phyloP scores from a whole-genome alignment of 176 grass and related monocot genomes.

The Dendrocalamus sinicus region DNA sequence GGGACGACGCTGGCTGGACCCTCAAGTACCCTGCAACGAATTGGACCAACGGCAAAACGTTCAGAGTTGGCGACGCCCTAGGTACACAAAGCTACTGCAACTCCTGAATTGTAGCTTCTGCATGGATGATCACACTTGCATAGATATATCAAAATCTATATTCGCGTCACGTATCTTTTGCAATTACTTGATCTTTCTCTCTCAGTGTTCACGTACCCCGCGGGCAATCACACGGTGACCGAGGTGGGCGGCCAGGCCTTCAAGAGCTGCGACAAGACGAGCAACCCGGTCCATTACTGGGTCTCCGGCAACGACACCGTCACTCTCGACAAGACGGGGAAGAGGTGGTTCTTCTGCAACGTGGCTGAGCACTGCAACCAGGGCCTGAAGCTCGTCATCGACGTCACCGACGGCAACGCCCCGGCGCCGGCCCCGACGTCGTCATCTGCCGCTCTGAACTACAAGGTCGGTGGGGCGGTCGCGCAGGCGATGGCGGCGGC shows the following conservation, averaged over 20 bases:
- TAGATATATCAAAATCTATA: no score
- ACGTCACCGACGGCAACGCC: no score
- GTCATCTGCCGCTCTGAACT: no score
- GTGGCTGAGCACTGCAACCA: neutral
- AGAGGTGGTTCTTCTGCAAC: conserved; percentile 45
- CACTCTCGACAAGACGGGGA: neutral
- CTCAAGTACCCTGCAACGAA: neutral
- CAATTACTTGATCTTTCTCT: no score
- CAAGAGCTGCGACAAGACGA: conserved; percentile 1
- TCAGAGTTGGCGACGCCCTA: neutral
- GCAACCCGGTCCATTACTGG: conserved; percentile 11
- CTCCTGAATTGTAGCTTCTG: no score
- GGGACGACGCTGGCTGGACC: neutral
- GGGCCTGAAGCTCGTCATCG: conserved; percentile 34
- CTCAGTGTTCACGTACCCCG: conserved; percentile 32
- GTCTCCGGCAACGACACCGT: conserved; percentile 28
- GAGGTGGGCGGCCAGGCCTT: conserved; percentile 39
- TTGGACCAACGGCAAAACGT: neutral
- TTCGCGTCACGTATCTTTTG: no score
- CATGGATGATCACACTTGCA: no score
- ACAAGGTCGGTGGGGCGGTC: neutral
- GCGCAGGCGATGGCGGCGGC: neutral
- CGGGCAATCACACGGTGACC: neutral
- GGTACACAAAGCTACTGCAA: neutral
- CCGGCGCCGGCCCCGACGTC: no score